Conservation (phyloP, 2,329 filamentous ascomycete species). For the Cytospora mali region DNA sequence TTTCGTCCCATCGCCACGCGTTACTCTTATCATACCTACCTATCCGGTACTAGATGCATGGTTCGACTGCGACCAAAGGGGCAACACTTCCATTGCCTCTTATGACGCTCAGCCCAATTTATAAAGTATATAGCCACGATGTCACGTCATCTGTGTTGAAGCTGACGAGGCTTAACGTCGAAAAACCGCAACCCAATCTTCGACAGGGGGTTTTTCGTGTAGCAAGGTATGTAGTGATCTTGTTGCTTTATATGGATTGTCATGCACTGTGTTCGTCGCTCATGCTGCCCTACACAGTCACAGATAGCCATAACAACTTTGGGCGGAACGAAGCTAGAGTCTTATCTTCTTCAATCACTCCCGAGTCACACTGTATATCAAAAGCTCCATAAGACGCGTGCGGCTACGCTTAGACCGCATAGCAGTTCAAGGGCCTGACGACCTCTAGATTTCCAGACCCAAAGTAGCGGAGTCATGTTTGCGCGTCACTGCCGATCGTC, state of each 20-base stretch:
- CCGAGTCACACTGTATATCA: background rate
- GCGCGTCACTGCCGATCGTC: background rate
- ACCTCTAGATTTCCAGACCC: background rate
- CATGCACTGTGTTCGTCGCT: background rate
- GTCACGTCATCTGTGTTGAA: background rate
- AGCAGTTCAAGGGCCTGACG: no score
- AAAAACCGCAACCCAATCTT: no score
- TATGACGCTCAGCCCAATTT: background rate
- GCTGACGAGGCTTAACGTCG: background rate
- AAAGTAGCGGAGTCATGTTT: background rate
- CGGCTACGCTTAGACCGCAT: background rate
- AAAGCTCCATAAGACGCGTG: background rate
- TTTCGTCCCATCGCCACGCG: no score
- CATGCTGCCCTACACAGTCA: no score
- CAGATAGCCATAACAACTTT: background rate
- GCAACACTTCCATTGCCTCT: background rate
- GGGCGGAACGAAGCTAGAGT: background rate
- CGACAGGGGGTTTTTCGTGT: no score
- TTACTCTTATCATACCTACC: no score
- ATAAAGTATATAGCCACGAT: background rate
- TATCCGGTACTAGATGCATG: no score
- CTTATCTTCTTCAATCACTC: no score
- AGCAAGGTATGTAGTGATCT: no score
- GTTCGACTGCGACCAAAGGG: no score
- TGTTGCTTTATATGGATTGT: background rate